Conservation (phyloP, 345 rosid species). For the Syzygium aromaticum region DNA sequence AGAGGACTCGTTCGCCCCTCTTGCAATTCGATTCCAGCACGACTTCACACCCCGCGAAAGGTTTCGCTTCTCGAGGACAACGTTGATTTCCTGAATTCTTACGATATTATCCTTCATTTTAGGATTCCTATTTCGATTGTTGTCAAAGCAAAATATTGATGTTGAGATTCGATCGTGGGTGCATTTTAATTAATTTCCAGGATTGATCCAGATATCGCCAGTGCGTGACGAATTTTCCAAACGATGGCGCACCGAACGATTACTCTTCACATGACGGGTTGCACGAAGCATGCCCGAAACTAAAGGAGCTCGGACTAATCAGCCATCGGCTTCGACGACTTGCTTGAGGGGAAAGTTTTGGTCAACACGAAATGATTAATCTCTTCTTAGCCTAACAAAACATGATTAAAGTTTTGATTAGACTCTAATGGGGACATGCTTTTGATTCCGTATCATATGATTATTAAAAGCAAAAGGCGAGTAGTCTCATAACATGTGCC, state of each 20-base stretch:
- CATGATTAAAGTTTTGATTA: background rate
- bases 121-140: too few species aligned
- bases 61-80: too few species aligned
- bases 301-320: background rate
- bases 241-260: background rate
- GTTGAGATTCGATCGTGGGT: background rate
- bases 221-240: accelerated
- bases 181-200: accelerated
- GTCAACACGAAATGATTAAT: background rate
- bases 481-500: background rate
- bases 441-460: background rate
- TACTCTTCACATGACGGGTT: background rate
- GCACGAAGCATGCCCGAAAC: background rate
- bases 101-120: background rate
- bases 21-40: accelerated
- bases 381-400: background rate
- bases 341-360: background rate
- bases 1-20: background rate
- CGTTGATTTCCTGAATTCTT: too few species aligned
- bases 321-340: background rate
- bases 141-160: background rate
- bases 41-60: background rate
- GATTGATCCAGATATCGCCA: accelerated
- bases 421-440: background rate
- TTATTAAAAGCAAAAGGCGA: background rate